These are phyloP conservation scores for Yamadazyma phyllophila DNA, from an alignment of 805 yeast species.

Conservation along the genomic window DNA sequence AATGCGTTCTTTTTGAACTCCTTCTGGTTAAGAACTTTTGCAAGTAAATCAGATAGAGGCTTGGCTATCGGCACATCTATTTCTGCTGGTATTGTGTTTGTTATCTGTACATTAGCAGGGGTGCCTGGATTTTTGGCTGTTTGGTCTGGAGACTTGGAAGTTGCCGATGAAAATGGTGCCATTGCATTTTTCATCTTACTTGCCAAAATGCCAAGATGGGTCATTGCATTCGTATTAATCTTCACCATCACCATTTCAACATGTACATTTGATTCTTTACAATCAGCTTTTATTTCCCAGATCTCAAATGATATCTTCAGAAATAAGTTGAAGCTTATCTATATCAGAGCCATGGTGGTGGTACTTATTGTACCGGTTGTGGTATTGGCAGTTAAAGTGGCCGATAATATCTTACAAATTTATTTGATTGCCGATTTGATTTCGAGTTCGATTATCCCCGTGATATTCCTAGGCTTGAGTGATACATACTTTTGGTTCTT, in stretches of 20 bases:
- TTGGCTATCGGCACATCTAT: slow-evolving; percentile 70
- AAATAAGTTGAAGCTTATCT: slow-evolving; percentile 66
- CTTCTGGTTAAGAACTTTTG: slow-evolving; percentile 93
- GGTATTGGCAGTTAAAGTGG: slow-evolving; percentile 78
- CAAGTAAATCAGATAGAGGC: slow-evolving; percentile 75
- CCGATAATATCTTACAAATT: slow-evolving; percentile 80
- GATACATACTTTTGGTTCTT: slow-evolving; percentile 60
- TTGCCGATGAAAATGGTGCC: slow-evolving; percentile 54
- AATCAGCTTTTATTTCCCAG: slow-evolving; percentile 84
- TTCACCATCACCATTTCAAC: slow-evolving; percentile 74
- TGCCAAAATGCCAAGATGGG: slow-evolving; percentile 78
- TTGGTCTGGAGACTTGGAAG: slow-evolving; percentile 73
- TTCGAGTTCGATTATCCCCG: slow-evolving; percentile 83
- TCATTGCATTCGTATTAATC: slow-evolving; percentile 76
- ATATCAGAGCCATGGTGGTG: slow-evolving; percentile 68
- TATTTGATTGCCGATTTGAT: slow-evolving; percentile 89
- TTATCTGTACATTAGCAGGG: slow-evolving; percentile 71
- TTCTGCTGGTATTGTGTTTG: slow-evolving; percentile 66
- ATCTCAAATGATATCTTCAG: slow-evolving; percentile 88
- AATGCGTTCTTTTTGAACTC: slow-evolving; percentile 90
- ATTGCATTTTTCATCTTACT: slow-evolving; percentile 73
- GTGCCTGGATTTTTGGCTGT: slow-evolving; percentile 84
- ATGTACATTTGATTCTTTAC: slow-evolving; percentile 85
- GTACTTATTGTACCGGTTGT: slow-evolving; percentile 82
- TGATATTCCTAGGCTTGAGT: slow-evolving; percentile 75